These are phyloP conservation scores for Agapanthus africanus DNA, from an alignment of 106 monocot species.

Conservation along the genomic window DNA sequence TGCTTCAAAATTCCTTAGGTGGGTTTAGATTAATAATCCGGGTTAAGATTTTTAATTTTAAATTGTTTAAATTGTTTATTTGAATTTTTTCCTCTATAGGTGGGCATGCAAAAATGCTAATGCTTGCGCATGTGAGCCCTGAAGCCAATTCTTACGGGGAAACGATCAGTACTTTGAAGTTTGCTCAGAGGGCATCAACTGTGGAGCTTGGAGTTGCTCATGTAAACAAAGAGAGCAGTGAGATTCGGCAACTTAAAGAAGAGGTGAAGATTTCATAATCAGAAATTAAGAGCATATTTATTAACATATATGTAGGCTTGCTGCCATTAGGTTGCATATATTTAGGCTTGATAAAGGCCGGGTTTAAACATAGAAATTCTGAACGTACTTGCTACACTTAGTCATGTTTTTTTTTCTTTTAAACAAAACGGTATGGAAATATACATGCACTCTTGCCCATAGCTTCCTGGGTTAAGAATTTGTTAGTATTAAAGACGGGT, in stretches of 20 bases:
- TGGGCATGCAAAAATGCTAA: slow-evolving; percentile 86
- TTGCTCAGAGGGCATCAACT: slow-evolving; percentile 79
- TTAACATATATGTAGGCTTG: too few relatives aligned
- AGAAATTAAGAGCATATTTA: too few relatives aligned
- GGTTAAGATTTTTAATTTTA: background rate
- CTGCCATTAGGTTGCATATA: too few relatives aligned
- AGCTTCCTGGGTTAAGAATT: too few relatives aligned
- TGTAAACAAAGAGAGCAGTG: slow-evolving; percentile 70
- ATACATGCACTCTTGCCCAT: too few relatives aligned
- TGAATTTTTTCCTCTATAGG: slow-evolving; percentile 18
- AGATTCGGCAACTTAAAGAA: slow-evolving; percentile 70
- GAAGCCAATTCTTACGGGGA: slow-evolving; percentile 64
- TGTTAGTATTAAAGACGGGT: too few relatives aligned
- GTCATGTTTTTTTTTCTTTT: background rate
- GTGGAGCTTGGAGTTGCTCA: slow-evolving; percentile 81
- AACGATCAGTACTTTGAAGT: slow-evolving; percentile 81
- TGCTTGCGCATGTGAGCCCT: slow-evolving; percentile 90
- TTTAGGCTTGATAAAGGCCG: too few relatives aligned
- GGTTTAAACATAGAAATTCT: background rate
- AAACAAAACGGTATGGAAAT: background rate
- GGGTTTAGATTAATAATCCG: background rate
- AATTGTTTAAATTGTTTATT: background rate
- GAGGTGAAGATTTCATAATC: slow-evolving; percentile 46
- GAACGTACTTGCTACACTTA: background rate
- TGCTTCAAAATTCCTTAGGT: slow-evolving; percentile 88